phyloP scores from a whole-genome alignment of 306 rosid species.

The Medicago truncatula region MtrunA17r5.0-ANR NC_053046.1:44179001-44179500 shows the following conservation, averaged over 20 bases:
- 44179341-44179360: too few species aligned
- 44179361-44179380: conserved; percentile 25
- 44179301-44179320: conserved; percentile 43
- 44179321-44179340: conserved; percentile 26
- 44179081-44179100: conserved; percentile 43
- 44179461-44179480: conserved; percentile 41
- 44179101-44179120: conserved; percentile 34
- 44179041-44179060: conserved; percentile 41
- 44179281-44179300: neutral
- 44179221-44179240: conserved; percentile 37
- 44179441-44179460: conserved; percentile 37
- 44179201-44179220: conserved; percentile 35
- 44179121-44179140: conserved; percentile 29
- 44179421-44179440: conserved; percentile 38
- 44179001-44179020: conserved; percentile 57
- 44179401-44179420: conserved; percentile 34
- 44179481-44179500: conserved; percentile 43
- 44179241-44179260: neutral
- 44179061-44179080: conserved; percentile 35
- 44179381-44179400: conserved; percentile 7
- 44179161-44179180: conserved; percentile 41
- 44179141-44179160: conserved; percentile 34
- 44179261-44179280: conserved; percentile 17
- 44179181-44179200: conserved; percentile 39
- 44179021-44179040: conserved; percentile 46